These are phyloP conservation scores for Geranomyces michiganensis DNA, from an alignment of 192 early-diverging fungal species.

Conservation along the genomic window DNA sequence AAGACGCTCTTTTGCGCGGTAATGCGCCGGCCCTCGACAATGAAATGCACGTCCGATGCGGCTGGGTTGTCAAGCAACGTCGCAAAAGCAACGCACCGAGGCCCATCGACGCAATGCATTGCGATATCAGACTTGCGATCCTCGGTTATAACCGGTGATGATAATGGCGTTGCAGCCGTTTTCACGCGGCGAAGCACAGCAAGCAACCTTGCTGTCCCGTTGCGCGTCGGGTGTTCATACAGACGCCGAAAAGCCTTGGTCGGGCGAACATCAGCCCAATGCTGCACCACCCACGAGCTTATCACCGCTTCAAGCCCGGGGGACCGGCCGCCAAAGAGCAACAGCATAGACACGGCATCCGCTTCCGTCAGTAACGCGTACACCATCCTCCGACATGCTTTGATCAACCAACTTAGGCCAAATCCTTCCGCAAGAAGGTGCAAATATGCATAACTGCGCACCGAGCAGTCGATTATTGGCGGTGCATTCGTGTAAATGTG, in stretches of 20 bases:
- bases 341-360: not conserved
- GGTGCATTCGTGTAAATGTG: slow-evolving; percentile 29
- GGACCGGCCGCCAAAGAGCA: slow-evolving; percentile 1
- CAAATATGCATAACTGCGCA: not conserved
- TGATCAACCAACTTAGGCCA: not conserved
- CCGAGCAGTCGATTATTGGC: not conserved
- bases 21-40: slow-evolving; percentile 28
- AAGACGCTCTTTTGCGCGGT: slow-evolving; percentile 39
- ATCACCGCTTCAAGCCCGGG: not conserved
- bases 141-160: not conserved
- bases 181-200: not conserved
- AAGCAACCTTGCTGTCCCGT: not conserved
- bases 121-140: not conserved
- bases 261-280: not conserved
- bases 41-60: slow-evolving; percentile 37
- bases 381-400: not conserved
- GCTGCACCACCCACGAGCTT: not conserved
- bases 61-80: slow-evolving; percentile 25
- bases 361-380: not conserved
- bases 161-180: not conserved
- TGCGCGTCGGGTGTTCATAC: not conserved
- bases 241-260: not conserved
- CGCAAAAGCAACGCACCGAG: slow-evolving; percentile 23
- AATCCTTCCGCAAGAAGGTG: slow-evolving; percentile 27
- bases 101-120: not conserved